Conservation (phyloP, 305 asterid species). For the Fraxinus dipetala region DNA sequence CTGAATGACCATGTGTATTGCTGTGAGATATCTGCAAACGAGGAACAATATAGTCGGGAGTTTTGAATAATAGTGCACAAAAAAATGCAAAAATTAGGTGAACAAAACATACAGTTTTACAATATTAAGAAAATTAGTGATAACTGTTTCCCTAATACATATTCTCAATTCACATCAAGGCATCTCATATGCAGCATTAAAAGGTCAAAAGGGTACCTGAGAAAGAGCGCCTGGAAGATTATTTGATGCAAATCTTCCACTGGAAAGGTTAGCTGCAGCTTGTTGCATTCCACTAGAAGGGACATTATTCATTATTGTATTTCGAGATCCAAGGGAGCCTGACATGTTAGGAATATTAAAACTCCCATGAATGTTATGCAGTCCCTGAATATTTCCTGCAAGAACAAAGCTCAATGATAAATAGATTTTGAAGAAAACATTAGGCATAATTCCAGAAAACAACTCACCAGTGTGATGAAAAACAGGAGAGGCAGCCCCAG, state of each 20-base stretch:
- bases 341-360: constrained; percentile 80
- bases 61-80: neutral
- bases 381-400: constrained; percentile 91
- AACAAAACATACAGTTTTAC: constrained; percentile 1
- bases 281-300: constrained; percentile 91
- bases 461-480: constrained; percentile 80
- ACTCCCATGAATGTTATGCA: constrained; percentile 86
- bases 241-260: constrained; percentile 89
- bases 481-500: constrained; percentile 90
- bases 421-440: constrained; percentile 14
- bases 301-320: constrained; percentile 66
- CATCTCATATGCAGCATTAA: constrained; percentile 21
- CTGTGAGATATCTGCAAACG: constrained; percentile 80
- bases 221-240: constrained; percentile 82
- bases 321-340: constrained; percentile 87
- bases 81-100: constrained; percentile 5
- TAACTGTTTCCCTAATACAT: constrained; percentile 12
- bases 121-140: neutral
- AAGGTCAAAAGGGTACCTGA: constrained; percentile 54
- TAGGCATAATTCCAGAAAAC: constrained; percentile 26
- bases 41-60: constrained; percentile 17
- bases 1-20: constrained; percentile 82
- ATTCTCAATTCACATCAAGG: constrained; percentile 5
- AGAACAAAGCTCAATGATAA: constrained; percentile 25
- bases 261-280: constrained; percentile 70